Conservation (phyloP, 176 grass and related monocot genomes). For the Carex pumila region DNA sequence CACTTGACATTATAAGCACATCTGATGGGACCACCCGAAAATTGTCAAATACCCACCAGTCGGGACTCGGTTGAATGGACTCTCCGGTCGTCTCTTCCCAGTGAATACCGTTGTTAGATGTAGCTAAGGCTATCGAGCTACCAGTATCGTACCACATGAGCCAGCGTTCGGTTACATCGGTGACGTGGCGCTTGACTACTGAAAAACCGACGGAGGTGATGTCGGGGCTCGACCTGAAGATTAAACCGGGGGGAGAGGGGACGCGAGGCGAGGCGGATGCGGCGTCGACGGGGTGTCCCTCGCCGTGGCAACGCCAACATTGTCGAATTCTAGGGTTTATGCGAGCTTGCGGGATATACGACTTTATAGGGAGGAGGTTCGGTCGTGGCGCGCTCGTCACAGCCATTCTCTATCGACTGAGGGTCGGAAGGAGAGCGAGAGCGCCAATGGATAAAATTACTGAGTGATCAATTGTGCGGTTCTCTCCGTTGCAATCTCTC, state of each 20-base stretch:
- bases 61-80: conserved; percentile 37
- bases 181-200: conserved; percentile 51
- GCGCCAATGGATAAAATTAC: conserved; percentile 15
- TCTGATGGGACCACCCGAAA: conserved; percentile 49
- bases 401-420: conserved; percentile 1
- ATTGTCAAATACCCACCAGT: conserved; percentile 93
- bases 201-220: conserved; percentile 32
- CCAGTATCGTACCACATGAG: conserved; percentile 57
- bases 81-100: conserved; percentile 38
- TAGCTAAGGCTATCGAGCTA: conserved; percentile 36
- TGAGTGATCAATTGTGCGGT: not conserved
- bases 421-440: not conserved
- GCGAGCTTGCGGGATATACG: not conserved
- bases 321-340: not conserved
- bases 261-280: not conserved
- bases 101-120: conserved; percentile 53
- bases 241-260: not conserved
- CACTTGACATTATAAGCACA: conserved; percentile 59
- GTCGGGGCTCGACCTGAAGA: conserved; percentile 12
- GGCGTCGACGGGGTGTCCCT: not conserved
- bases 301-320: not conserved
- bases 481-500: not conserved
- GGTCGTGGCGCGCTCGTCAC: not conserved
- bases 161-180: conserved; percentile 34
- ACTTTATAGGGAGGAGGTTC: not conserved